Base-by-base conservation (phyloP, 257 asterid genomes). In the Nicotiana obtusifolia region DNA sequence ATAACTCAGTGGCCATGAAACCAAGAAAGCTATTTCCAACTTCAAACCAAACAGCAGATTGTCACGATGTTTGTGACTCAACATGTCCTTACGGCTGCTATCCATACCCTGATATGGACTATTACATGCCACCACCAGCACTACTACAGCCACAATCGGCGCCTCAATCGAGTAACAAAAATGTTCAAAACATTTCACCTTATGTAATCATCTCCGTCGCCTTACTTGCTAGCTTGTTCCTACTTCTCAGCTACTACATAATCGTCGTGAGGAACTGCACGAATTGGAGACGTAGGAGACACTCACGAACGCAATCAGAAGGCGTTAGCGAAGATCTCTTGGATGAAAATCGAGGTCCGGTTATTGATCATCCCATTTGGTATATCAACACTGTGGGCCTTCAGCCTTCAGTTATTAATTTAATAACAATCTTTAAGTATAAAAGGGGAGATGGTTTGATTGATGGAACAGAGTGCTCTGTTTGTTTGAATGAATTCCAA, bases 401-500 rank as follows among this genome's bases (percentile, higher is more conserved):
- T 15, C 76, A 59, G 1, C 6, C 76, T 14, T 47, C 26, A 7
- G 49, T 83, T 7, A 79, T 83, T 66, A 77, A 56, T 59, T 49
- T 75, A 19, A 83, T 83, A 16, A 44, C 80, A n/a, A 20, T 41
- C 41, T 41, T 78, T 20, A 78, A 56, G 80, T 83, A 78, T 65
- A 57, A 67, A 64, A 83, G 5, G 28, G 80, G 78, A 0, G 83
- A 68, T 57, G 41, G 52, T 28, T 78, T 83, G 13, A 13, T 83
- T 44, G 83, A 79, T 30, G 83, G 80, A 26, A 67, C 83, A 57
- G 80, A 66, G 17, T 83, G 86, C 5, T 57, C 83, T 37, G 86
- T 83, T 59, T 83, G 86, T 1, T 20, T 83, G 30, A 83, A 28
- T 30, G 80, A 78, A 15, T 83, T 83, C 31, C 83, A 66, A 47